These are phyloP conservation scores for Pleurozium schreberi DNA, from an alignment of 225 moss, liverwort and hornwort species.

Conservation along the genomic window DNA sequence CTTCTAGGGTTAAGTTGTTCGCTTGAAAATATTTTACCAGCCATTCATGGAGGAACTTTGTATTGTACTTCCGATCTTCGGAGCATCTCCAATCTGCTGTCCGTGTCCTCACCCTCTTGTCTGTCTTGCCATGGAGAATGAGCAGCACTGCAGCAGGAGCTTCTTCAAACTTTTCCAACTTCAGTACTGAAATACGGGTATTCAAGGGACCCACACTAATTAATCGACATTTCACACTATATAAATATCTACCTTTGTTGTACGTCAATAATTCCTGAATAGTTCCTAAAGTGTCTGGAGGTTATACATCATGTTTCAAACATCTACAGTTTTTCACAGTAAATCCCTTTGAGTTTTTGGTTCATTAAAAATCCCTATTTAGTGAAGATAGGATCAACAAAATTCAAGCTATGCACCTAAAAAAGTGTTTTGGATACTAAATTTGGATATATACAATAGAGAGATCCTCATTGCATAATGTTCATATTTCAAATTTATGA, in stretches of 20 bases:
- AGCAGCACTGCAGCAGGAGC: background rate
- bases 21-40: background rate
- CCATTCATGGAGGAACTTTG: background rate
- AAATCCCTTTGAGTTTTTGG: no score
- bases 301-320: no score
- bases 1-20: no score
- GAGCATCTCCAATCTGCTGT: background rate
- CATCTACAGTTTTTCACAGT: no score
- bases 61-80: background rate
- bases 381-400: background rate
- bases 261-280: no score
- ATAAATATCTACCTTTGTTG: no score
- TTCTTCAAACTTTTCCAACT: background rate
- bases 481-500: background rate
- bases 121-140: background rate
- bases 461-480: background rate
- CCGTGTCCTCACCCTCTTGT: background rate
- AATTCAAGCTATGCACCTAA: background rate
- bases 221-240: no score
- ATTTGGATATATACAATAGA: background rate
- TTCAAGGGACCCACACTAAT: no score
- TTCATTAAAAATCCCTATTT: no score
- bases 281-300: no score
- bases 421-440: background rate
- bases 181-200: no score